These are phyloP conservation scores for Parasitella parasitica DNA, from an alignment of 371 early-diverging fungal genomes.

Conservation along the genomic window DNA sequence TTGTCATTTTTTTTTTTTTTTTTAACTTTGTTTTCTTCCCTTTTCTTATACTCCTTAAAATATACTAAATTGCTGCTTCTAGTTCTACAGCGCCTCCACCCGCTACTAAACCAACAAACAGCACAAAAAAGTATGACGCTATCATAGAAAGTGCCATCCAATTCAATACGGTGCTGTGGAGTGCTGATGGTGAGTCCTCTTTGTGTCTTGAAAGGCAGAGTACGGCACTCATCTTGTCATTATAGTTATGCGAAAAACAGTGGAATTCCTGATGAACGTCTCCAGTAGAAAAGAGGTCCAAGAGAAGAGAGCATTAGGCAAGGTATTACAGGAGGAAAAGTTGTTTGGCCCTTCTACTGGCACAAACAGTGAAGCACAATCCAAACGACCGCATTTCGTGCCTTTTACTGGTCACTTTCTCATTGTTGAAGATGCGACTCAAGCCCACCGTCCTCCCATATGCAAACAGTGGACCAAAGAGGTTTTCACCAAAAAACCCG, in stretches of 20 bases:
- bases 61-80: neutral
- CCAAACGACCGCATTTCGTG: constrained; percentile 31
- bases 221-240: neutral
- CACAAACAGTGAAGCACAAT: constrained; percentile 14
- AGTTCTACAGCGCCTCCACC: neutral
- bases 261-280: constrained; percentile 14
- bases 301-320: constrained; percentile 18
- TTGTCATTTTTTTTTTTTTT: neutral
- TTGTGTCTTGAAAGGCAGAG: neutral
- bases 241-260: constrained; percentile 13
- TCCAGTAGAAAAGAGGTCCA: constrained; percentile 10
- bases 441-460: constrained; percentile 38
- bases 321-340: constrained; percentile 33
- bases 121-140: neutral
- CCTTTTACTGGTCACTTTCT: constrained; percentile 37
- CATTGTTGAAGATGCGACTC: constrained; percentile 42
- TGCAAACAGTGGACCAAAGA: constrained; percentile 32
- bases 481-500: neutral
- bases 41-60: neutral
- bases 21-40: no score
- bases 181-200: constrained; percentile 9
- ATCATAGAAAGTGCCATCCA: constrained; percentile 17
- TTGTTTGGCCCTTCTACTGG: constrained; percentile 29
- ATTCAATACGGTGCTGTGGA: constrained; percentile 18
- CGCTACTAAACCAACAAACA: neutral